phyloP scores from a whole-genome alignment of 2,329 filamentous ascomycete genomes.

The Ramichloridium luteum region DNA sequence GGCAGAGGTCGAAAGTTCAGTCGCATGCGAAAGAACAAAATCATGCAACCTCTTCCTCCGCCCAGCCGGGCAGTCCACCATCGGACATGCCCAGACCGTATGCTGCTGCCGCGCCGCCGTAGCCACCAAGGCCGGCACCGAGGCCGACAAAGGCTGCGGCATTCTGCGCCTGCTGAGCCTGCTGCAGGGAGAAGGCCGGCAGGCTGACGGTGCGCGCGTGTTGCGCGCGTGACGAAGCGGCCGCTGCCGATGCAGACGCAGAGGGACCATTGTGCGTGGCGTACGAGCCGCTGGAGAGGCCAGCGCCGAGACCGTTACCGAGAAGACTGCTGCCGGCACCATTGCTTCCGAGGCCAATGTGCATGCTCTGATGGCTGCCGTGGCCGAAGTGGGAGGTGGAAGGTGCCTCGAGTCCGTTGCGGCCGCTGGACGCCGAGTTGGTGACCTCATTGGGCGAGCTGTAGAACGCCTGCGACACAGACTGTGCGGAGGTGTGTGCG shows the following conservation, averaged over 20 bases:
- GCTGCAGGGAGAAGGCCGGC: conserved; percentile 52
- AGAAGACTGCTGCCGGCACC: conserved; percentile 7
- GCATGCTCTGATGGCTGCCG: conserved; percentile 41
- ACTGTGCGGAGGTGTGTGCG: conserved; percentile 39
- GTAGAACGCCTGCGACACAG: conserved; percentile 71
- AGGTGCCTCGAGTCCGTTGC: conserved; percentile 14
- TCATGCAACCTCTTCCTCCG: conserved; percentile 45
- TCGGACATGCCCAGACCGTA: conserved; percentile 49
- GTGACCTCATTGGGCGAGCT: conserved; percentile 52
- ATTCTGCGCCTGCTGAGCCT: conserved; percentile 24
- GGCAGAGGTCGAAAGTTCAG: no score
- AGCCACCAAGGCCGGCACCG: conserved; percentile 46
- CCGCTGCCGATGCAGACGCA: conserved; percentile 10
- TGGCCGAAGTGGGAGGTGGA: conserved; percentile 39
- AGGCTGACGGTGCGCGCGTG: conserved; percentile 80
- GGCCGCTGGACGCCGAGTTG: conserved; percentile 16
- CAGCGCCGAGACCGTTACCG: conserved; percentile 23
- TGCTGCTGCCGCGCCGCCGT: conserved; percentile 30
- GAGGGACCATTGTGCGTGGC: conserved; percentile 8
- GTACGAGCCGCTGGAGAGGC: conserved; percentile 10
- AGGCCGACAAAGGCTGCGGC: conserved; percentile 39
- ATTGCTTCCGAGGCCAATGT: conserved; percentile 27
- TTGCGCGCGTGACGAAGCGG: conserved; percentile 19
- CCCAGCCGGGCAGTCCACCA: conserved; percentile 48
- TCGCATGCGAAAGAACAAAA: no score